A percentile compares a stretch with the other conserved stretches of the same genome.
phyloP scores from a whole-genome alignment of 129 eudicot genomes.

The Flaveria brownii region DNA sequence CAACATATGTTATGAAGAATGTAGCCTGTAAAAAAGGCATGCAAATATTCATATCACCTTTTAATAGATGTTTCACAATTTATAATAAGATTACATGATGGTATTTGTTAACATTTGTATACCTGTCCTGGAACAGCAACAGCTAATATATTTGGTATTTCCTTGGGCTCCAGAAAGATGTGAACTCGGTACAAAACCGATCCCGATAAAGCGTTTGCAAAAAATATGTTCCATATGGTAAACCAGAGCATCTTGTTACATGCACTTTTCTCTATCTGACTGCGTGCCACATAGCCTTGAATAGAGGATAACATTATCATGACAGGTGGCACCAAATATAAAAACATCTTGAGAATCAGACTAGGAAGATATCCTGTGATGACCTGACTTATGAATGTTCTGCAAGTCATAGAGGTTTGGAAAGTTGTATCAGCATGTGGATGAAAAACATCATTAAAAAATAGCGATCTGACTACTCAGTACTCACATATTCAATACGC shows the following conservation, averaged over 20 bases:
- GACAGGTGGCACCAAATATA: slow-evolving; percentile 62
- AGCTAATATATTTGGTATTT: slow-evolving; percentile 76
- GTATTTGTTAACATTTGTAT: not conserved
- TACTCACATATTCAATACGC: slow-evolving; percentile 64
- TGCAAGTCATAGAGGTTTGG: slow-evolving; percentile 46
- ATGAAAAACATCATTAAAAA: not conserved
- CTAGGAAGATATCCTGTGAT: slow-evolving; percentile 96
- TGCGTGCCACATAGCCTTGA: slow-evolving; percentile 75
- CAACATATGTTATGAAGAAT: slow-evolving; percentile 85
- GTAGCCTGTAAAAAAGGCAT: slow-evolving; percentile 55
- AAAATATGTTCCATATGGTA: slow-evolving; percentile 87
- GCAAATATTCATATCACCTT: slow-evolving; percentile 19
- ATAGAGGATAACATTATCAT: slow-evolving; percentile 75
- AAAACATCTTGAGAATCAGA: slow-evolving; percentile 75
- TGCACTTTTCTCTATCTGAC: slow-evolving; percentile 90
- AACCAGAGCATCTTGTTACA: slow-evolving; percentile 75
- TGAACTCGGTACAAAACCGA: slow-evolving; percentile 56
- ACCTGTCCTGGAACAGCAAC: slow-evolving; percentile 94
- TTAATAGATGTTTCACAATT: slow-evolving; percentile 7
- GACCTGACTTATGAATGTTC: slow-evolving; percentile 66
- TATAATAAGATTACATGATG: slow-evolving; percentile 19
- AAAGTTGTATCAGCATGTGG: slow-evolving; percentile 1
- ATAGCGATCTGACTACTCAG: slow-evolving; percentile 2
- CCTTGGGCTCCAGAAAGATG: slow-evolving; percentile 65
- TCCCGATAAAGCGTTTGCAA: slow-evolving; percentile 83